These are phyloP conservation scores for Mycena galopus DNA, from an alignment of 768 basidiomycete species.

Conservation along the genomic window DNA sequence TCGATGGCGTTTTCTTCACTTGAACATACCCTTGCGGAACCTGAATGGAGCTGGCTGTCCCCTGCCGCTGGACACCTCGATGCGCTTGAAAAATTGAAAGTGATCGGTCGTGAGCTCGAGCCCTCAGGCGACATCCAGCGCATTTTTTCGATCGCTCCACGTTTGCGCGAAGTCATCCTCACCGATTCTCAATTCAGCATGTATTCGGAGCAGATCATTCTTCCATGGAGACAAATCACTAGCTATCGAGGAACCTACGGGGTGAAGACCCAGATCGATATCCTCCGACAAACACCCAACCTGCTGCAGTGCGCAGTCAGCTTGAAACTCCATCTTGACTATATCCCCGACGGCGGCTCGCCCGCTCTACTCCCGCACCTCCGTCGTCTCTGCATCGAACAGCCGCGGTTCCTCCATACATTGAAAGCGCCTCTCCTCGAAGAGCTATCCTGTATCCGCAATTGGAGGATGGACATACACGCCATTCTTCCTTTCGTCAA, in stretches of 20 bases:
- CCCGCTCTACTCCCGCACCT: background rate
- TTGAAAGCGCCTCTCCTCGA: background rate
- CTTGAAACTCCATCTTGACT: background rate
- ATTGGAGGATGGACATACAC: too few species aligned
- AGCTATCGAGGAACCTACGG: background rate
- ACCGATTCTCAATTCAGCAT: background rate
- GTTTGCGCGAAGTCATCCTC: background rate
- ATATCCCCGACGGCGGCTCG: background rate
- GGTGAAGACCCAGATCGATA: background rate
- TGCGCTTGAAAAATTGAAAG: background rate
- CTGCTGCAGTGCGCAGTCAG: background rate
- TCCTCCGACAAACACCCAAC: background rate
- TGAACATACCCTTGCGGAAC: background rate
- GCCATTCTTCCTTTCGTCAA: background rate
- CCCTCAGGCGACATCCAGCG: background rate
- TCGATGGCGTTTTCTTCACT: background rate
- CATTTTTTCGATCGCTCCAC: background rate
- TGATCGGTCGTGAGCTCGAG: background rate
- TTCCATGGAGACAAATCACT: constrained; percentile 2
- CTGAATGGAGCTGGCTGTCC: background rate
- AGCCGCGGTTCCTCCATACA: background rate
- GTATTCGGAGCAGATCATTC: background rate
- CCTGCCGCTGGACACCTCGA: background rate
- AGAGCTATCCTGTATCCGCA: background rate
- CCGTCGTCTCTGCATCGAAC: background rate